phyloP scores from a whole-genome alignment of 164 flowering plant species.

The Aristolochia californica region DNA sequence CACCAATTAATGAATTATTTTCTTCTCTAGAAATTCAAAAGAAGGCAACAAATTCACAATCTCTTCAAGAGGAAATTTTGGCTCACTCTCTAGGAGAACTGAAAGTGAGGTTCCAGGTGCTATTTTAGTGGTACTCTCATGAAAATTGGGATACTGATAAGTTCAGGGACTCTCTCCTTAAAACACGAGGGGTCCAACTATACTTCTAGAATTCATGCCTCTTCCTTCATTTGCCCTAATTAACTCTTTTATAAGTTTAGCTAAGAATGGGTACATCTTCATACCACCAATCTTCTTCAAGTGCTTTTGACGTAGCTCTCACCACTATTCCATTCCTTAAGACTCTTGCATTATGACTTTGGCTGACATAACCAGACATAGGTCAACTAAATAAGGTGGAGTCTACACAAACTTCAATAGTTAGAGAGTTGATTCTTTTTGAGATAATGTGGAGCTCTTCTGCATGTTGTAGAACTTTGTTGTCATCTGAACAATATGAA shows the following conservation, averaged over 20 bases:
- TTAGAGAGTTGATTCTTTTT: constrained; percentile 62
- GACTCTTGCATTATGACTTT: constrained; percentile 20
- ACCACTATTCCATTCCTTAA: constrained; percentile 60
- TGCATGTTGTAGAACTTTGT: constrained; percentile 44
- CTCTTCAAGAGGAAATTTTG: constrained; percentile 57
- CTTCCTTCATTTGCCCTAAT: constrained; percentile 34
- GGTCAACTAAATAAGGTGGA: constrained; percentile 48
- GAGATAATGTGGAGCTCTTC: constrained; percentile 61
- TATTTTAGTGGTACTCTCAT: constrained; percentile 14
- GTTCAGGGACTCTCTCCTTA: constrained; percentile 49
- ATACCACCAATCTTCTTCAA: constrained; percentile 60
- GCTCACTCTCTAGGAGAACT: constrained; percentile 34
- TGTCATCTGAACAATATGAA: no score
- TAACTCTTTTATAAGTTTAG: constrained; percentile 38
- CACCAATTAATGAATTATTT: no score
- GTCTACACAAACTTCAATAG: constrained; percentile 61
- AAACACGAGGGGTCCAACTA: constrained; percentile 45
- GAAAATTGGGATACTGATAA: constrained; percentile 33
- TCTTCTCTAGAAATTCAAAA: no score
- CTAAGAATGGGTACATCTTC: constrained; percentile 55
- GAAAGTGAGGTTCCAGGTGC: constrained; percentile 18
- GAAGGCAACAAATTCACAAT: constrained; percentile 48
- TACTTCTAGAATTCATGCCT: constrained; percentile 46
- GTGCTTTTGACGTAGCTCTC: constrained; percentile 16
- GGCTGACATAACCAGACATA: constrained; percentile 12